These are phyloP conservation scores for Lepiota venenata DNA, from an alignment of 768 basidiomycete species.

Conservation along the genomic window DNA sequence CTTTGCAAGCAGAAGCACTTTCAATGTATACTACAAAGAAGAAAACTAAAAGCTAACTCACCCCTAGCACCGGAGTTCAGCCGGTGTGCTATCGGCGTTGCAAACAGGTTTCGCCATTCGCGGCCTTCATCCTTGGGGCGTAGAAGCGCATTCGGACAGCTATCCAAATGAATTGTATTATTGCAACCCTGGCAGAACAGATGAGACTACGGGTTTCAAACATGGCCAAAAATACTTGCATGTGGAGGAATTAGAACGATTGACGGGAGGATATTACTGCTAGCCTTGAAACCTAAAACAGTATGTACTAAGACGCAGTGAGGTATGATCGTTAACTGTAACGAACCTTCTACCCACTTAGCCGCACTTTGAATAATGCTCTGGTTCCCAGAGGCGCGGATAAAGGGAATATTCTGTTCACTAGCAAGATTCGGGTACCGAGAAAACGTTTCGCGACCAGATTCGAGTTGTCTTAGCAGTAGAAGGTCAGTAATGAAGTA, in stretches of 20 bases:
- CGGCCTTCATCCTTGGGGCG: conserved; percentile 36
- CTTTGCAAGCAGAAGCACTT: neutral
- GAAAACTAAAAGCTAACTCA: conserved; percentile 22
- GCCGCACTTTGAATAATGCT: conserved; percentile 67
- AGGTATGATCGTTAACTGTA: neutral
- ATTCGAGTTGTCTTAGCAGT: conserved; percentile 30
- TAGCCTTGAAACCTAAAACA: conserved; percentile 53
- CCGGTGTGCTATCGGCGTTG: conserved; percentile 49
- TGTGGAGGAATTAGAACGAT: no score
- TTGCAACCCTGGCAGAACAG: conserved; percentile 30
- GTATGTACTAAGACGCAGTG: neutral
- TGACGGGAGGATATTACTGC: conserved; percentile 46
- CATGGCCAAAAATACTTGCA: no score
- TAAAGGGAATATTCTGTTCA: conserved; percentile 42
- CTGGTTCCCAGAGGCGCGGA: conserved; percentile 40
- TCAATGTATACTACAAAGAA: no score
- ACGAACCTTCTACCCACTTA: conserved; percentile 66
- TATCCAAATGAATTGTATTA: conserved; percentile 61
- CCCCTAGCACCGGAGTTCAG: conserved; percentile 62
- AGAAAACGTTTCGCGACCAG: conserved; percentile 47
- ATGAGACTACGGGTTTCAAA: no score
- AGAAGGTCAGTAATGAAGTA: neutral
- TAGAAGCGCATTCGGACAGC: conserved; percentile 56
- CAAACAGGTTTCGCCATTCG: conserved; percentile 56
- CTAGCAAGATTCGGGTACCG: conserved; percentile 53